Conservation (phyloP, 192 early-diverging fungal genomes). For the Linnemannia elongata region DNA sequence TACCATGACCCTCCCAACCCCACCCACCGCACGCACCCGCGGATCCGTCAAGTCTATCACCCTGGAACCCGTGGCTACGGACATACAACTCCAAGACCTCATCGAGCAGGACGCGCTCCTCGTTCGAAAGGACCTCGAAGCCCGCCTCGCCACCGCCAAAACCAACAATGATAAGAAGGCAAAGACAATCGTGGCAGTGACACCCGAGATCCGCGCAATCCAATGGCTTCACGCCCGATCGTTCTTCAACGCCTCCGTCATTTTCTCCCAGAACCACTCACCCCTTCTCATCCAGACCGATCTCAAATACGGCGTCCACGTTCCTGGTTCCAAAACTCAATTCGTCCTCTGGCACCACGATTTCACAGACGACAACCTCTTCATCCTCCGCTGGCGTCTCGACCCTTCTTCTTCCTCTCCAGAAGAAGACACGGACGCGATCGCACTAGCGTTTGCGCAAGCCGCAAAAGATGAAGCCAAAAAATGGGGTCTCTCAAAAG, state of each 20-base stretch:
- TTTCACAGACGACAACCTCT: constrained; percentile 46
- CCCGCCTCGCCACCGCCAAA: background rate
- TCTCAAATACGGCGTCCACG: constrained; percentile 25
- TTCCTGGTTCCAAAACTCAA: constrained; percentile 11
- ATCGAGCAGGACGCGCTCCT: constrained; percentile 20
- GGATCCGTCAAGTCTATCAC: background rate
- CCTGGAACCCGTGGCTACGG: constrained; percentile 10
- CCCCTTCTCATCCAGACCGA: constrained; percentile 3
- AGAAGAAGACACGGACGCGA: background rate
- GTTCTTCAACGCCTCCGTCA: constrained; percentile 23
- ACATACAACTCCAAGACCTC: background rate
- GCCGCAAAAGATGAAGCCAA: constrained; percentile 42
- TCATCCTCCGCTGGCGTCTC: constrained; percentile 47
- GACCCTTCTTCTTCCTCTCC: background rate
- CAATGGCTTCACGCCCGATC: constrained; percentile 42
- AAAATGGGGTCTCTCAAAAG: constrained; percentile 36
- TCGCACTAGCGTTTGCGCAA: constrained; percentile 21
- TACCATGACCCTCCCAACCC: constrained; percentile 2
- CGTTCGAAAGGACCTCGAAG: constrained; percentile 15
- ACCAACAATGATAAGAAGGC: background rate
- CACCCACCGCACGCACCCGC: background rate
- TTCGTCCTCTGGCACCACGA: constrained; percentile 53
- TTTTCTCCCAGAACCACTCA: constrained; percentile 2
- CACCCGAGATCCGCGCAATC: constrained; percentile 32
- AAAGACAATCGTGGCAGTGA: constrained; percentile 27